A percentile compares a stretch with the other conserved stretches of the same genome.
phyloP scores from a whole-genome alignment of 2,329 filamentous ascomycete genomes.

The Arthrinium puccinioides region DNA sequence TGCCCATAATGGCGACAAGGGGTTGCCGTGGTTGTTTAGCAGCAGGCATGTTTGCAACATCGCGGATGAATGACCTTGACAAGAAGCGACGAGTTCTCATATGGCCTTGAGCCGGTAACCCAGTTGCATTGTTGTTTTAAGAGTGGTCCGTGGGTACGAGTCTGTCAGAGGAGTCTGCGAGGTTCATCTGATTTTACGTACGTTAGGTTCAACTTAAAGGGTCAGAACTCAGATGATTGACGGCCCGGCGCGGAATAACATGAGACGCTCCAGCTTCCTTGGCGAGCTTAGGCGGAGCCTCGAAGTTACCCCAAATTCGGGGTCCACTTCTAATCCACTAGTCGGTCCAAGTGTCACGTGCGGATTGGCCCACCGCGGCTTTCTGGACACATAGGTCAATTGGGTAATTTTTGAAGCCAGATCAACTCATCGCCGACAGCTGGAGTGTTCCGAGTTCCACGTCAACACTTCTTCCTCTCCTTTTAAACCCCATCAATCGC shows the following conservation, averaged over 20 bases:
- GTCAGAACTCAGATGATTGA: no score
- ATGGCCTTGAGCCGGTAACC: no score
- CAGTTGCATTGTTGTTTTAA: no score
- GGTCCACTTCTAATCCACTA: not conserved
- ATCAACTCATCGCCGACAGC: constrained; percentile 1
- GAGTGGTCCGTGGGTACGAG: no score
- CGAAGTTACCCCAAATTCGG: constrained; percentile 1
- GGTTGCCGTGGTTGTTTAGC: constrained; percentile 41
- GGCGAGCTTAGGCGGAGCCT: no score
- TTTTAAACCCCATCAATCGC: constrained; percentile 5
- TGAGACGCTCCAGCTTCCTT: no score
- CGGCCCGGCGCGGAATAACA: no score
- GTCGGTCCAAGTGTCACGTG: constrained; percentile 1
- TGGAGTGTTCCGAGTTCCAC: constrained; percentile 6
- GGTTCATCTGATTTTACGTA: no score
- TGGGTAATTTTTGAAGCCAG: constrained; percentile 5
- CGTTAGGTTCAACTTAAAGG: no score
- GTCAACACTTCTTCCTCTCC: constrained; percentile 3
- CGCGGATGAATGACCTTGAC: constrained; percentile 8
- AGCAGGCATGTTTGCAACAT: constrained; percentile 29
- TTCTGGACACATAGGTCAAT: constrained; percentile 4
- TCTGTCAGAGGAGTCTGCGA: no score
- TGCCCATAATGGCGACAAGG: constrained; percentile 75
- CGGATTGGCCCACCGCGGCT: not conserved
- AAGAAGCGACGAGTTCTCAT: no score